These are phyloP conservation scores for Cyberlindnera saturnus DNA, from an alignment of 805 yeast species.

Conservation along the genomic window DNA sequence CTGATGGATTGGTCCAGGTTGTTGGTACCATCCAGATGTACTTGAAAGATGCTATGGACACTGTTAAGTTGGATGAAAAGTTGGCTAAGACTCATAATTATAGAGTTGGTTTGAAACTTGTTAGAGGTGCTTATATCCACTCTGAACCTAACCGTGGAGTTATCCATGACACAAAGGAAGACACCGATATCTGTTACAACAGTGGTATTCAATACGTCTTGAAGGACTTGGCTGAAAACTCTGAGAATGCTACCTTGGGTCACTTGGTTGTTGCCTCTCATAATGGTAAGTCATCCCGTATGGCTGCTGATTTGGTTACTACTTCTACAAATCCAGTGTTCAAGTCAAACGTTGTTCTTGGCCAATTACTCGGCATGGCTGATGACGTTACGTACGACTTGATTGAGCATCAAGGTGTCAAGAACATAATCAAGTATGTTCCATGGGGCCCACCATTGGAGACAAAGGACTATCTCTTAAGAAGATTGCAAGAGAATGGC, in stretches of 20 bases:
- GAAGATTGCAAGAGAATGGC: conserved; percentile 94
- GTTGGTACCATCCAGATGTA: conserved; percentile 95
- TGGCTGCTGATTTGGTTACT: conserved; percentile 55
- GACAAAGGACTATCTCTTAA: conserved; percentile 80
- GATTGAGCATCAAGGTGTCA: conserved; percentile 54
- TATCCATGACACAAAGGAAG: conserved; percentile 70
- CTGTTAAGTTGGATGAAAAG: conserved; percentile 56
- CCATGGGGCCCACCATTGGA: conserved; percentile 98
- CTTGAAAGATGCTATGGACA: conserved; percentile 60
- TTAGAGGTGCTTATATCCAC: conserved; percentile 93
- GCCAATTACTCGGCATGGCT: conserved; percentile 93
- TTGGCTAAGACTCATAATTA: conserved; percentile 58
- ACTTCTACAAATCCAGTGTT: conserved; percentile 23
- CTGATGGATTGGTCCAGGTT: conserved; percentile 50
- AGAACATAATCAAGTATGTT: conserved; percentile 84
- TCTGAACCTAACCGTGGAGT: conserved; percentile 73
- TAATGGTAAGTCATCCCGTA: conserved; percentile 69
- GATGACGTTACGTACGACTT: conserved; percentile 80
- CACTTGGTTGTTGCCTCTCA: conserved; percentile 90
- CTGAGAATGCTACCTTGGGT: conserved; percentile 48
- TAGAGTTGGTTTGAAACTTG: conserved; percentile 80
- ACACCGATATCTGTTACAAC: conserved; percentile 76
- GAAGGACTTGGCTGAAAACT: conserved; percentile 36
- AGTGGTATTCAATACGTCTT: conserved; percentile 59
- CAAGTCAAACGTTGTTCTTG: conserved; percentile 67